Percentiles rank a stretch among this genome's conserved stretches.
These are phyloP conservation scores for Picea sitchensis DNA, from an alignment of 75 land plant species.

Conservation along the genomic window DNA sequence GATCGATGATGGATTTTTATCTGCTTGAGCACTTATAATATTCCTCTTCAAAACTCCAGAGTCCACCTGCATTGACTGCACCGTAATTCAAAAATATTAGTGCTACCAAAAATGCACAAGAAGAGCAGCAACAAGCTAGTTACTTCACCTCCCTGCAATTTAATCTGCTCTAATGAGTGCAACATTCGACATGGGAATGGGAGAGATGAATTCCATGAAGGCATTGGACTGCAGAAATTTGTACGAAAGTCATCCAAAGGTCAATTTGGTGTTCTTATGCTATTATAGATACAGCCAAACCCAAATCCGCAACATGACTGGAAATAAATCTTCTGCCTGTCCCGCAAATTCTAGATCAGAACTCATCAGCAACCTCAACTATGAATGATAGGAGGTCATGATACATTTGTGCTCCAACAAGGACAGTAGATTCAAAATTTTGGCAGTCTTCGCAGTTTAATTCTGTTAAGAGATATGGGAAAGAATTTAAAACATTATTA, in stretches of 20 bases:
- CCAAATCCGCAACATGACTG: constrained; percentile 9
- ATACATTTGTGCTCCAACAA: constrained; percentile 43
- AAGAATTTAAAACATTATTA: no score
- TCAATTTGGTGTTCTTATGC: constrained; percentile 55
- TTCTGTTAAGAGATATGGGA: no score
- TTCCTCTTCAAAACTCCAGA: no score
- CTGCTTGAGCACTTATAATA: no score
- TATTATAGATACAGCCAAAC: constrained; percentile 45
- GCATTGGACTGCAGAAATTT: constrained; percentile 67
- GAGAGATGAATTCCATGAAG: constrained; percentile 55
- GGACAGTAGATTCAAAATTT: no score
- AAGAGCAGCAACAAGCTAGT: no score
- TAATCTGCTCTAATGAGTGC: constrained; percentile 55
- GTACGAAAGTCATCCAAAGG: constrained; percentile 34
- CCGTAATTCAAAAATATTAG: no score
- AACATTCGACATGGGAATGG: constrained; percentile 50
- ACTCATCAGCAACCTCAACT: constrained; percentile 57
- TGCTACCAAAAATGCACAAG: no score
- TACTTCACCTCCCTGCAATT: constrained; percentile 24
- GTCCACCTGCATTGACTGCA: no score
- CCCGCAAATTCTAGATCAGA: constrained; percentile 4
- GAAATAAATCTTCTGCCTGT: constrained; percentile 18
- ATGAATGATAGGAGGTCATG: constrained; percentile 14
- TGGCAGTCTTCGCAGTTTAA: no score
- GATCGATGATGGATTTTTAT: no score